Evolutionary conservation across 768 basidiomycete species (phyloP), one percentile per base, ranked within the genome.

Genomic region (Amanita pseudoporphyria): DNA sequence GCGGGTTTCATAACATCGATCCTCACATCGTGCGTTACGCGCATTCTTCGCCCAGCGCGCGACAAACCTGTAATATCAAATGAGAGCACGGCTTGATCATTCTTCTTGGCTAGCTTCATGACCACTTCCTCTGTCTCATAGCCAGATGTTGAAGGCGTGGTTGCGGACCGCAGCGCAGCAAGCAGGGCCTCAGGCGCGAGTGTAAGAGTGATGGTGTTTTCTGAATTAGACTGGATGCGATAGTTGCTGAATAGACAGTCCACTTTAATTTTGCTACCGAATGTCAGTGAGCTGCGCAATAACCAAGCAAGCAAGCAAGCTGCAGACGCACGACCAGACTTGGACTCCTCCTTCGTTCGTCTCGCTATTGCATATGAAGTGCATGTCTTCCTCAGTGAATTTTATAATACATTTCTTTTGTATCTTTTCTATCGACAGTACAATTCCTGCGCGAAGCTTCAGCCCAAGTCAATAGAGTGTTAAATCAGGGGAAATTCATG

Each of bases 101-200:
- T 81, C 66, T 89, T 89, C 71, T 94, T 94, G 9, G 89, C 86
- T 2, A 93, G 73, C 65, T 86, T 91, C 74, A 92, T 79, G 45
- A 85, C 73, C 30, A 87, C 76, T 35, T 88, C 81, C 21, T 81
- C 81, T 5, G 72, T 68, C 32, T 80, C 78, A 45, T 73, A 75
- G 0, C 75, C 62, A 0, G 69, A 67, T 10, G 65, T 46, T 12
- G 78, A 69, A 0, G 77, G 72, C 2, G 76, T 62, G 1, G 77
- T 70, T 0, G 76, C 75, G 5, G 85, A 87, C 38, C 73, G 75
- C n/a, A 94, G 72, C 0, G 86, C 86, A 0, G 77, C 76, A 9
- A 87, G 72, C 2, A 94, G 74, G 0, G 87, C 81, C 50, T 90
- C 90, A 5, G 84, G 73, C 2, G 79, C 71, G 22, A 93, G 66